phyloP scores from a whole-genome alignment of 208 protist species.

The Plasmodiophora brassicae region DNA sequence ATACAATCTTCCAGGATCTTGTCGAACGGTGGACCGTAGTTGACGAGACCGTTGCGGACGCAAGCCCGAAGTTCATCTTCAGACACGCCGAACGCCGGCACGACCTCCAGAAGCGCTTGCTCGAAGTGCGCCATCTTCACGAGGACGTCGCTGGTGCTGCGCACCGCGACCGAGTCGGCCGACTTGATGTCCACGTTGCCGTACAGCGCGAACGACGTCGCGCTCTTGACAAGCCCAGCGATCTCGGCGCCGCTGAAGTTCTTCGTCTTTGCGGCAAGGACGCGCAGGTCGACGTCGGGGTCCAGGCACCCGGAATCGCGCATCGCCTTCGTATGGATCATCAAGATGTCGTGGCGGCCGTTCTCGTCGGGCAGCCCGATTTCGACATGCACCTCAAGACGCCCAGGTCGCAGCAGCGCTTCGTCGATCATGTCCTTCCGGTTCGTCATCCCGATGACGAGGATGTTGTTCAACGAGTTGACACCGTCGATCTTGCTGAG shows the following conservation, averaged over 20 bases:
- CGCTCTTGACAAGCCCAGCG: slow-evolving; percentile 73
- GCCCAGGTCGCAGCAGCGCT: slow-evolving; percentile 94
- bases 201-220: slow-evolving; percentile 57
- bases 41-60: slow-evolving; percentile 80
- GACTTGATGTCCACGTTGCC: slow-evolving; percentile 40
- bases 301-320: slow-evolving; percentile 65
- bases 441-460: slow-evolving; percentile 99
- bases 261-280: slow-evolving; percentile 85
- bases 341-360: slow-evolving; percentile 94
- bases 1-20: slow-evolving; percentile 48
- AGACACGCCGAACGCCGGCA: slow-evolving; percentile 88
- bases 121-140: slow-evolving; percentile 67
- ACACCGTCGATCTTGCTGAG: slow-evolving; percentile 96
- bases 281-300: slow-evolving; percentile 79
- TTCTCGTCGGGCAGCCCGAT: slow-evolving; percentile 92
- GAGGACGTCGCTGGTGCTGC: slow-evolving; percentile 16
- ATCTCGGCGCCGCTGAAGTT: slow-evolving; percentile 86
- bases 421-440: slow-evolving; percentile 98
- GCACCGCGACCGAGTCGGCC: not conserved
- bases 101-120: slow-evolving; percentile 74
- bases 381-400: slow-evolving; percentile 97
- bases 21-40: slow-evolving; percentile 77
- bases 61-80: slow-evolving; percentile 75
- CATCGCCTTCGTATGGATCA: slow-evolving; percentile 94
- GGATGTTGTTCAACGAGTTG: slow-evolving; percentile 97